phyloP scores from a whole-genome alignment of 768 basidiomycete genomes.

The Amyloporia xantha region DNA sequence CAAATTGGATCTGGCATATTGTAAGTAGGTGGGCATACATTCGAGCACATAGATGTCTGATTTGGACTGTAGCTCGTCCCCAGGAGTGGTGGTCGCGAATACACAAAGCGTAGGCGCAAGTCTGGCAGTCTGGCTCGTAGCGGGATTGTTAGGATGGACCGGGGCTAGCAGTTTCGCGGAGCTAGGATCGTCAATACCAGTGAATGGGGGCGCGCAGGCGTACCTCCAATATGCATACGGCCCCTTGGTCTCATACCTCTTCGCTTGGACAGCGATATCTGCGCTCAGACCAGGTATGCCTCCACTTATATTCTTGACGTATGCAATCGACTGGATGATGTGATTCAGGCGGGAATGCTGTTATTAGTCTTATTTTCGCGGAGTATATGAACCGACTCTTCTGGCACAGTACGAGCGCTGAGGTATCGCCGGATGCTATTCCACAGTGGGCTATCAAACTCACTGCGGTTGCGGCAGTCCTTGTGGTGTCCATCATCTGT shows the following conservation, averaged over 20 bases:
- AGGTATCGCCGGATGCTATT: constrained; percentile 69
- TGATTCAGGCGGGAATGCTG: constrained; percentile 60
- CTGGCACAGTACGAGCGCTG: constrained; percentile 65
- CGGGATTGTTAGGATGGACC: constrained; percentile 89
- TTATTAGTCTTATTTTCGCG: constrained; percentile 82
- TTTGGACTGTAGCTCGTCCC: constrained; percentile 64
- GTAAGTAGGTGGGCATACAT: constrained; percentile 35
- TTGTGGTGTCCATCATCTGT: constrained; percentile 71
- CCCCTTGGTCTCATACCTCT: constrained; percentile 82
- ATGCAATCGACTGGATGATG: constrained; percentile 3
- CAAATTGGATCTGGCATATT: constrained; percentile 97
- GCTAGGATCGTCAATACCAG: constrained; percentile 81
- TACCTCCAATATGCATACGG: constrained; percentile 89
- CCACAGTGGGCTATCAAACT: constrained; percentile 91
- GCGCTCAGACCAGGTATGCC: constrained; percentile 73
- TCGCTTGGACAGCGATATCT: constrained; percentile 91
- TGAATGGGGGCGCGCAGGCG: constrained; percentile 60
- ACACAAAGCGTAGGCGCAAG: constrained; percentile 88
- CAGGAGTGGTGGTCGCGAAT: constrained; percentile 87
- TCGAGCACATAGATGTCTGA: background rate
- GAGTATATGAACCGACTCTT: constrained; percentile 91
- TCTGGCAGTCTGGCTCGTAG: constrained; percentile 74
- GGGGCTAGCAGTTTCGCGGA: constrained; percentile 94
- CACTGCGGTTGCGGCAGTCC: constrained; percentile 68
- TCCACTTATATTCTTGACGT: background rate